Conservation (phyloP, 1,284 basidiomycete species). For the Cutaneotrichosporon cavernicola region DNA sequence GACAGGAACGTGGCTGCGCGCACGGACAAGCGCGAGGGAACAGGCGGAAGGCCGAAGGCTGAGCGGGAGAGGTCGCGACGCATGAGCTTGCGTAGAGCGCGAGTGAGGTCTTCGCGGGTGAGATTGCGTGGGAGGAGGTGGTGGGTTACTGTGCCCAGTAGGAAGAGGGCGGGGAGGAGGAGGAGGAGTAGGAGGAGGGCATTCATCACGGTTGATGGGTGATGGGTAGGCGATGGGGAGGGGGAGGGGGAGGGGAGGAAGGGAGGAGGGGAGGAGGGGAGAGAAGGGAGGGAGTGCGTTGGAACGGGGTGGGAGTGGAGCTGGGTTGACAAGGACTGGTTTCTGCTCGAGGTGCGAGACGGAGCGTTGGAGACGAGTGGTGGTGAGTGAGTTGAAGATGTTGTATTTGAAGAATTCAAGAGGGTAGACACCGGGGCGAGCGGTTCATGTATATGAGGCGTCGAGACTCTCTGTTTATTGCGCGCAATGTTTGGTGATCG, state of each 20-base stretch:
- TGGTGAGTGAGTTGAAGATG: neutral
- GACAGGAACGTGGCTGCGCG: slow-evolving; percentile 14
- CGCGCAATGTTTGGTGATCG: neutral
- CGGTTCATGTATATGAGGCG: neutral
- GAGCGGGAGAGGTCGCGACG: slow-evolving; percentile 40
- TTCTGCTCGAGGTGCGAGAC: neutral
- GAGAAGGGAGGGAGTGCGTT: slow-evolving; percentile 15
- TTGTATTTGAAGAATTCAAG: neutral
- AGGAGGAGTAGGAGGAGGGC: slow-evolving; percentile 3
- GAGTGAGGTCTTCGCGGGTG: neutral
- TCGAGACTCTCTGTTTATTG: neutral
- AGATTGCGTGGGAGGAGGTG: neutral
- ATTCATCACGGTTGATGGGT: neutral
- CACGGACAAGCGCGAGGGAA: slow-evolving; percentile 10
- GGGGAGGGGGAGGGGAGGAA: slow-evolving; percentile 26
- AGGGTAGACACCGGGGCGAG: neutral
- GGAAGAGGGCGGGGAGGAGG: neutral
- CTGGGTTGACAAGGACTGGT: slow-evolving; percentile 18
- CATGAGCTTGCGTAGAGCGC: neutral
- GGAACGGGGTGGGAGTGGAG: slow-evolving; percentile 14
- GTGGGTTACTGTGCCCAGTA: neutral
- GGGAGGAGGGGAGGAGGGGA: slow-evolving; percentile 26
- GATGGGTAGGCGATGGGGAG: slow-evolving; percentile 31
- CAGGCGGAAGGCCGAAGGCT: slow-evolving; percentile 45
- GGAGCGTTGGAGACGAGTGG: too few relatives aligned